Base-by-base conservation (phyloP, 2,329 filamentous ascomycete species). In the Fusarium sp. region DNA sequence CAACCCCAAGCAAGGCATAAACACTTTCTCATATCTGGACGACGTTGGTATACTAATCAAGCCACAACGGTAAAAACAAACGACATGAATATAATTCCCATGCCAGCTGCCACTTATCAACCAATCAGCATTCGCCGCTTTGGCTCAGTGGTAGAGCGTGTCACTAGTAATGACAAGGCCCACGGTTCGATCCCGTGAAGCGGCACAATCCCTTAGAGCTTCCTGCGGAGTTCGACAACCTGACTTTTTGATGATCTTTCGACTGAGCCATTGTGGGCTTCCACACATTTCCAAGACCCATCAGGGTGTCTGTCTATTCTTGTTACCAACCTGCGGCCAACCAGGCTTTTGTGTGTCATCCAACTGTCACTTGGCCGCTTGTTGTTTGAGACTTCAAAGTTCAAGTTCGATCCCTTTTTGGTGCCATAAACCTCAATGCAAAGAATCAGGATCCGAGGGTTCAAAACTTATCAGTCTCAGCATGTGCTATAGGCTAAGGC, bases 161-260 rank as follows among this genome's bases (percentile, higher is more conserved):
- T 53, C 22, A 30, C 22, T 51, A 53, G 33, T 52, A 14, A 32
- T 46, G 75, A 75, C 68, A 76, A 77, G 75, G 75, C 76, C 75
- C 73, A 69, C 70, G 71, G 75, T 76, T 76, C 75, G 75, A 76
- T 76, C 35, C 35, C 35, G 35, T 37, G 35, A 37, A 37, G 35
- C 35, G 35, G 35, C 35, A 37, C n/a, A 1, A 10, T 32, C 30
- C 6, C n/a, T 37, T 17, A 35, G 17, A 19, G 19, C 74, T 73
- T 75, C 70, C 74, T 75, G 68, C 72, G 14, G 59, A 7, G 35
- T 32, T 1, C n/a, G 10, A n/a, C 5, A 19, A 7, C 7, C n/a
- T 9, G 5, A 19, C 7, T 11, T 22, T 7, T 52, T 64, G 66
- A 32, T n/a, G 13, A 40, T 25, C 41, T 45, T 35, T 25, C 39